Base-by-base conservation (phyloP, 176 grass and related monocot genomes). In the Guadua angustifolia region DNA sequence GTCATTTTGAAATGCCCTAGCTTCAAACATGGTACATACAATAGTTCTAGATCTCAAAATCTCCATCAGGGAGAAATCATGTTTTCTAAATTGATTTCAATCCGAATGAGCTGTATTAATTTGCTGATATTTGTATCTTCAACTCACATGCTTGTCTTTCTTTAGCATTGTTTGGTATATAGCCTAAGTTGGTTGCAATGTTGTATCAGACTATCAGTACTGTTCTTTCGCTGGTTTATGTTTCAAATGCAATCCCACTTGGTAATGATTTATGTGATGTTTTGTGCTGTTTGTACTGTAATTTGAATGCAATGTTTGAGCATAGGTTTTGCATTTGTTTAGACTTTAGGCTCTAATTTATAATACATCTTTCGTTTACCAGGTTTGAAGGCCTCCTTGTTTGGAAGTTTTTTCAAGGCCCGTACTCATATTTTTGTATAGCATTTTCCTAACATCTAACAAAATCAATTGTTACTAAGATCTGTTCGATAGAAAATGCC, bases 31-130 rank as follows among this genome's bases (percentile, higher is more conserved):
- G 38, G 26, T 69, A 70, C 55, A 71, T 63, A 36, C 0, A 2
- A 8, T 86, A 29, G 43, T 63, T 86, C 32, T 52, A 44, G n/a
- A 61, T 77, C 55, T 61, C 21, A 39, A 19, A 57, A 75, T 2
- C 29, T 74, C 7, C 25, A 56, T 56, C 32, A 56, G 32, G 10
- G 10, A 14, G 9, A 38, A 56, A 33, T 19, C 19, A 21, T 18
- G 14, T 26, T 60, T 77, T 25, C 55, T 17, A 8, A 14, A 25
- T 77, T 77, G 35, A 43, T 77, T 43, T 4, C 14, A 77, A 11
- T 26, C 38, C 17, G 55, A 58, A 75, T 22, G 0, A 52, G 46
- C 32, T 55, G 18, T 75, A 56, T 75, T 56, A 56, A 7, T 22
- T 56, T 56, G 2, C 50, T 56, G 10, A n/a, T 26, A 18, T 26